Base-by-base conservation (phyloP, 805 yeast genomes). In the Schwanniomyces vanrijiae region DNA sequence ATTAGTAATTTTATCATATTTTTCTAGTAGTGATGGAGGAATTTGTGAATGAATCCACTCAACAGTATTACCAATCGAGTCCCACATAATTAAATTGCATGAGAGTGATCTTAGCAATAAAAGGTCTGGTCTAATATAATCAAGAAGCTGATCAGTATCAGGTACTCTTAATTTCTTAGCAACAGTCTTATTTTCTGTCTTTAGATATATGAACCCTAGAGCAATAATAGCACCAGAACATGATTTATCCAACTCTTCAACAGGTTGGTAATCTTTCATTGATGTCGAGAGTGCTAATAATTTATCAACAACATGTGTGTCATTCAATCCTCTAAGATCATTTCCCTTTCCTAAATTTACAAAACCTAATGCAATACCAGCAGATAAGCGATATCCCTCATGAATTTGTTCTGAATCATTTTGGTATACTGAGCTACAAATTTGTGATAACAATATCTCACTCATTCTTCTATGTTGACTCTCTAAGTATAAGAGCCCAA, bases 381-480 rank as follows among this genome's bases (percentile, higher is more conserved):
- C 95, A 1, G 96, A 88, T 10, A 89, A 68, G 46, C 95, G 70
- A 57, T 91, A 92, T 1, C 91, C 87, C 63, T 91, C 97, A 63
- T 81, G 83, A 2, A 83, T 82, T 40, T 76, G 66, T 25, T 70
- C 76, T 43, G 74, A 75, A 37, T 84, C 91, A 50, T 81, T 81
- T 35, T 78, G 77, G 5, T 64, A 56, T 4, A 83, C 73, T 2
- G 76, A 68, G 3, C 84, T 77, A 20, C 76, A 76, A 1, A 92
- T 70, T 59, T 92, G 96, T 0, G 86, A 75, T 16, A 87, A 66
- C 37, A 91, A 68, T 29, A 88, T 79, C 49, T 87, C 94, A 47
- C 91, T 84, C 90, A 92, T 88, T 54, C 95, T 75, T 40, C 96
- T 77, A 60, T 90, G 96, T 51, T 84, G 90, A 4, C 90, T 80